Evolutionary conservation across 1,284 basidiomycete genomes (phyloP), one percentile per base, ranked within the genome.

Genomic region (Afroboletus lepidellus): DNA sequence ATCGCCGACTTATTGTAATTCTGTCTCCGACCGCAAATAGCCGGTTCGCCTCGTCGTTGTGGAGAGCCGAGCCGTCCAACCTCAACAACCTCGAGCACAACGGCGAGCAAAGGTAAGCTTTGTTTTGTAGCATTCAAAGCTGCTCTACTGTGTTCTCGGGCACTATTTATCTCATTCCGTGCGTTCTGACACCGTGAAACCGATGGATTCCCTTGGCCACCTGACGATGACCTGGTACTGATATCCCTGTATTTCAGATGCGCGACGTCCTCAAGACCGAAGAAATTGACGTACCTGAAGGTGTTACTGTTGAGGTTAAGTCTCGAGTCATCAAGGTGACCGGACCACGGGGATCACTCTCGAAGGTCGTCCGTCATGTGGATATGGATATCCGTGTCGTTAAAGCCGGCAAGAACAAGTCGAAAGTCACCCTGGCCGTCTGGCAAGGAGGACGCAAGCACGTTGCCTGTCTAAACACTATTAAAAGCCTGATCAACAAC

Each of bases 401-500:
- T 64, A 83, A 80, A 77, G 79, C 77, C 61, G 78, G 79, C 69
- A 87, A 87, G 74, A 75, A 74, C 59, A 81, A 83, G 48, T 39
- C 48, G 72, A 87, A 90, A 73, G 87, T 99, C 72, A 85, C 85
- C 65, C 86, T 99, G 69, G 90, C 94, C 56, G 91, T 99, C 59
- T 99, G 97, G 97, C 94, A 98, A 78, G 97, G 93, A 60, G 90
- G 84, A 61, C 89, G 97, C 73, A 99, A 99, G 83, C 97, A 99
- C 74, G 92, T 98, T 67, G 97, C 97, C 54, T 98, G 95, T 80
- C 80, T 99, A 63, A 86, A 94, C 66, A 99, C 97, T 38, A 94
- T 99, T 76, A 90, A 88, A 75, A 94, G 90, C 64, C 74, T 94
- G 65, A 95, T 99, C 67, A 85, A 84, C 73, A 99, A 99, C 83